Percentiles rank a stretch among this genome's conserved stretches.
These are phyloP conservation scores for Botrytis porri DNA, from an alignment of 2,329 filamentous ascomycete genomes.

Conservation along the genomic window DNA sequence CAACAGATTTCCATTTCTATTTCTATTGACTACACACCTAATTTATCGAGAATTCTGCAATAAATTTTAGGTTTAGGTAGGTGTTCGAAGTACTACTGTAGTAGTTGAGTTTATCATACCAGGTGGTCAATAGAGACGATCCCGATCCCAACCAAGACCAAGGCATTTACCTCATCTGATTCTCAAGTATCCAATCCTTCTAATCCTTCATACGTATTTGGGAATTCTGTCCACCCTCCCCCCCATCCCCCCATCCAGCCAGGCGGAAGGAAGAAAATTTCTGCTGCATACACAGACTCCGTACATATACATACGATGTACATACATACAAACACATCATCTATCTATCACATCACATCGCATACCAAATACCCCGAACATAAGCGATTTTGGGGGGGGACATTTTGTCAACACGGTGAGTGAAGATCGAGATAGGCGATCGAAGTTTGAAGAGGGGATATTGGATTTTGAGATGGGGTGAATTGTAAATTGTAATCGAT, in stretches of 20 bases:
- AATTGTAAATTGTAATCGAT: background rate
- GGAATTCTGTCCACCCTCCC: background rate
- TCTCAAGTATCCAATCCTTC: background rate
- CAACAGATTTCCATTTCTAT: too few species aligned
- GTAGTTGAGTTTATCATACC: background rate
- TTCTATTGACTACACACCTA: too few species aligned
- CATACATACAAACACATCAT: background rate
- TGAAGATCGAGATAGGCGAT: background rate
- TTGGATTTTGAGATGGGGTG: background rate
- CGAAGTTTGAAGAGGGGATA: background rate
- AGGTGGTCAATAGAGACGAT: background rate
- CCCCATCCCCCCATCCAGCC: background rate
- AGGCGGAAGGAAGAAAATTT: slow-evolving; percentile 6
- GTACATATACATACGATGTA: background rate
- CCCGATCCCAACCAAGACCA: background rate
- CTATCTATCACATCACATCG: background rate
- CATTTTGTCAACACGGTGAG: background rate
- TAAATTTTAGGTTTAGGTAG: background rate
- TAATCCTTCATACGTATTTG: background rate
- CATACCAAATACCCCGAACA: background rate
- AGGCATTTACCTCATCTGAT: background rate
- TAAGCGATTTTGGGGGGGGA: background rate
- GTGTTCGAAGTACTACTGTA: background rate
- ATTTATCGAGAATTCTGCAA: too few species aligned
- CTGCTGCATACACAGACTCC: slow-evolving; percentile 9